A percentile compares a stretch with the other conserved stretches of the same genome.
These are phyloP conservation scores for Metschnikowia hibisci DNA, from an alignment of 805 yeast species.

Conservation along the genomic window DNA sequence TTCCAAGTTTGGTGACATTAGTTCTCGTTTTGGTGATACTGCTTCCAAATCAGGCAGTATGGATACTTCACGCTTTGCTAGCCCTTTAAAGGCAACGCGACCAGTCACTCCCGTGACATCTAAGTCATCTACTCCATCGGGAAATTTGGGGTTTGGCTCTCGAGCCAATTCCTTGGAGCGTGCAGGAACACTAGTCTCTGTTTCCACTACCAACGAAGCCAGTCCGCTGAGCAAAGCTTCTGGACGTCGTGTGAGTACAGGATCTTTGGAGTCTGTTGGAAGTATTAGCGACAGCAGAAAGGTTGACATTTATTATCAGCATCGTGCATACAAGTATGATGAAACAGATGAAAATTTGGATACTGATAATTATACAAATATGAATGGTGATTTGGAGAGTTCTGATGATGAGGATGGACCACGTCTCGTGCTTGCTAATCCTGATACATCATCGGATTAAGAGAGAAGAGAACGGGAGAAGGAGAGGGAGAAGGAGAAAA, in stretches of 20 bases:
- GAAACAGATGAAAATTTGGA: constrained; percentile 22
- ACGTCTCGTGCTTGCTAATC: constrained; percentile 54
- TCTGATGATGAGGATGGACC: constrained; percentile 35
- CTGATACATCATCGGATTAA: constrained; percentile 42
- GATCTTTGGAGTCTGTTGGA: constrained; percentile 27
- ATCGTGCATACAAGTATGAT: constrained; percentile 33
- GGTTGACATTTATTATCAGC: constrained; percentile 38
- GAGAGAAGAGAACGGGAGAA: neutral
- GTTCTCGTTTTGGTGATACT: constrained; percentile 1
- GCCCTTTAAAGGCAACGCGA: neutral
- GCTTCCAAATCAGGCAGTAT: neutral
- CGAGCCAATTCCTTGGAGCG: constrained; percentile 29
- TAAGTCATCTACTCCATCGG: constrained; percentile 15
- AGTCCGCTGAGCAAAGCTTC: constrained; percentile 19
- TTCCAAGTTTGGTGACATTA: constrained; percentile 9
- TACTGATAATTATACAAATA: constrained; percentile 7
- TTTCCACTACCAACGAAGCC: constrained; percentile 12
- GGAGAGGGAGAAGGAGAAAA: neutral
- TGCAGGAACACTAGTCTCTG: constrained; percentile 29
- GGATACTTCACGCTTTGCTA: neutral
- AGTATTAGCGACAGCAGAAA: constrained; percentile 25
- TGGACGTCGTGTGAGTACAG: constrained; percentile 20
- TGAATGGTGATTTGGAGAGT: constrained; percentile 10
- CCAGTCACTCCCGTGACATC: constrained; percentile 13
- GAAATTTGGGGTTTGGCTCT: constrained; percentile 14